Evolutionary conservation across 1,284 basidiomycete species (phyloP), one percentile per base, ranked within the genome.

Genomic region (Coniophora puteana): DNA sequence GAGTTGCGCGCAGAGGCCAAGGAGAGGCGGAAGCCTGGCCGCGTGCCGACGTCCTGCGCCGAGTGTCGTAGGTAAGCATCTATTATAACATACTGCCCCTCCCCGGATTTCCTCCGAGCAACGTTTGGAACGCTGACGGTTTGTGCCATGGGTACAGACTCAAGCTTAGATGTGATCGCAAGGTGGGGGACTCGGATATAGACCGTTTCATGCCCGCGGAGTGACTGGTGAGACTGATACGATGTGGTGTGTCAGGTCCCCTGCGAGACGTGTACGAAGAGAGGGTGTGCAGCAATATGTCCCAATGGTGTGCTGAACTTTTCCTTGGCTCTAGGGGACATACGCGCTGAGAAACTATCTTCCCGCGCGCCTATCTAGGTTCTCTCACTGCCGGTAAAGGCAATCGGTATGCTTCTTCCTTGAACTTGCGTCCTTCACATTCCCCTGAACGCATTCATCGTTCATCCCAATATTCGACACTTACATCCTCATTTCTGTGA

Each of bases 161-260:
- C 40, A 89, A 88, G 58, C 65, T 88, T 44, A 72, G 76, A 31
- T 88, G 84, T 53, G 83, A 87, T 57, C 75, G 79, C 51, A 78
- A 79, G 61, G 83, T 80, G 51, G 21, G 57, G 41, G 8, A 8
- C 21, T 8, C 5, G 14, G 5, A 41, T 40, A 14, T 21, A 38
- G 33, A 25, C n/a, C n/a, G 4, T 22, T 13, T 4, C 4, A 16
- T 2, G 1, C n/a, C 17, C 16, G 18, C n/a, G 10, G 11, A n/a
- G 8, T 30, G 6, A 22, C 20, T 29, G 24, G 34, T 26, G 16
- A 32, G 38, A 40, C 41, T 25, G 2, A 17, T 17, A 10, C 34
- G n/a, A 21, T 29, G 16, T 18, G 18, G 23, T 20, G 7, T 14
- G 40, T 13, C 49, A 85, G 78, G 69, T 83, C 36, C 83, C 83